Evolutionary conservation across 1,284 basidiomycete species (phyloP).

Genomic region (Lignosus rhinocerotis): DNA sequence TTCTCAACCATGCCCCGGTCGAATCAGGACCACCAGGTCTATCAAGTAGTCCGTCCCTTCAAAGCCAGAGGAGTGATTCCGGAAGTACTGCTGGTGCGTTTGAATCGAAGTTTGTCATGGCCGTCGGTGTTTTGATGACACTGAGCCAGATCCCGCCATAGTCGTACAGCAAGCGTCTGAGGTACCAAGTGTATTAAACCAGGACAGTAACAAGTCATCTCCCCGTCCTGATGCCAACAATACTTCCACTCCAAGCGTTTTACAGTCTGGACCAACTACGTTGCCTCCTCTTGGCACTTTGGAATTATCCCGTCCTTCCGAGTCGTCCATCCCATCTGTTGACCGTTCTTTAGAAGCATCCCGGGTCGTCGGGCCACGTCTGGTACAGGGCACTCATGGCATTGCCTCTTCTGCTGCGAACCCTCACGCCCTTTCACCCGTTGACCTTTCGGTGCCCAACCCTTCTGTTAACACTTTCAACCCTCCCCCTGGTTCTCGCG

Average conservation of each 20-base stretch:
- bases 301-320: conserved; percentile 12
- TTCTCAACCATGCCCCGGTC: not conserved
- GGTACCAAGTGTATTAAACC: not conserved
- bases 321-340: conserved; percentile 23
- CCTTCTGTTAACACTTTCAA: conserved; percentile 46
- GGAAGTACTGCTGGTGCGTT: conserved; percentile 6
- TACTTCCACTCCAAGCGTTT: not conserved
- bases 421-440: conserved; percentile 15
- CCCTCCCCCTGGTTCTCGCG: conserved; percentile 68
- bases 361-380: conserved; percentile 37
- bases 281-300: not conserved
- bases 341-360: conserved; percentile 29
- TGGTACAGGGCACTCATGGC: conserved; percentile 32
- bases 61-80: conserved; percentile 9
- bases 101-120: not conserved
- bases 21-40: conserved; percentile 17
- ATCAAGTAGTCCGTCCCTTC: conserved; percentile 13
- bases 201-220: conserved; percentile 13
- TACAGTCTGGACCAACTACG: conserved; percentile 2
- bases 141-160: conserved; percentile 5
- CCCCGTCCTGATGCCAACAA: conserved; percentile 4
- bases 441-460: conserved; percentile 23
- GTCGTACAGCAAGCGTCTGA: conserved; percentile 6
- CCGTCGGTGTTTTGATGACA: not conserved
- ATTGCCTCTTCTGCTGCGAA: conserved; percentile 27